Conservation (phyloP, 139 green algal species). For the Chlorella sp. region DNA sequence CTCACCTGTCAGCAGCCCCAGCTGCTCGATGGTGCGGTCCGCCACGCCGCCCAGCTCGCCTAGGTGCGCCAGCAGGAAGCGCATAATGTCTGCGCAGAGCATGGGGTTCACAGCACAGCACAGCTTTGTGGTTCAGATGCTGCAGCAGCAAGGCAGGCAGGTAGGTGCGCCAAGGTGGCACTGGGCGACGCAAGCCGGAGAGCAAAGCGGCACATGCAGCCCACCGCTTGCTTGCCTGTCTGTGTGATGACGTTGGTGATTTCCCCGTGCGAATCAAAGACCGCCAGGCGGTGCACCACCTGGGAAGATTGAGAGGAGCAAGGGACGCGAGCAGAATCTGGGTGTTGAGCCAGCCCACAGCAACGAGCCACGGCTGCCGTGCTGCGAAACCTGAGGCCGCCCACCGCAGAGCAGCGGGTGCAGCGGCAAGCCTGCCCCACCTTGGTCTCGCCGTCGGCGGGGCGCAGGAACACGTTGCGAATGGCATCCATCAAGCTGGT, state of each 20-base stretch:
- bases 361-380: too few relatives aligned
- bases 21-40: constrained; percentile 33
- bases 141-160: too few relatives aligned
- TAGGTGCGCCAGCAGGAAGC: constrained; percentile 44
- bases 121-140: not conserved
- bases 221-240: not conserved
- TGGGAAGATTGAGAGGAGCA: too few relatives aligned
- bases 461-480: constrained; percentile 43
- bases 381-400: too few relatives aligned
- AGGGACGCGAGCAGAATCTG: too few relatives aligned
- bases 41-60: constrained; percentile 41
- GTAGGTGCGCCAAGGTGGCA: too few relatives aligned
- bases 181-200: too few relatives aligned
- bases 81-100: constrained; percentile 14
- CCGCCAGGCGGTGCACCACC: constrained; percentile 54
- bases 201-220: not conserved
- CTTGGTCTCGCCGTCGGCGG: constrained; percentile 17
- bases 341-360: too few relatives aligned
- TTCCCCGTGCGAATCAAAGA: constrained; percentile 76
- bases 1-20: constrained; percentile 52
- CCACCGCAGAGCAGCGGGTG: too few relatives aligned
- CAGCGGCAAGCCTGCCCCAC: not conserved
- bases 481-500: constrained; percentile 66
- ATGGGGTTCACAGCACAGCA: too few relatives aligned
- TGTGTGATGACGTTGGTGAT: constrained; percentile 78